These are phyloP conservation scores for Coprinopsis sp. DNA, from an alignment of 768 basidiomycete genomes.

Conservation along the genomic window DNA sequence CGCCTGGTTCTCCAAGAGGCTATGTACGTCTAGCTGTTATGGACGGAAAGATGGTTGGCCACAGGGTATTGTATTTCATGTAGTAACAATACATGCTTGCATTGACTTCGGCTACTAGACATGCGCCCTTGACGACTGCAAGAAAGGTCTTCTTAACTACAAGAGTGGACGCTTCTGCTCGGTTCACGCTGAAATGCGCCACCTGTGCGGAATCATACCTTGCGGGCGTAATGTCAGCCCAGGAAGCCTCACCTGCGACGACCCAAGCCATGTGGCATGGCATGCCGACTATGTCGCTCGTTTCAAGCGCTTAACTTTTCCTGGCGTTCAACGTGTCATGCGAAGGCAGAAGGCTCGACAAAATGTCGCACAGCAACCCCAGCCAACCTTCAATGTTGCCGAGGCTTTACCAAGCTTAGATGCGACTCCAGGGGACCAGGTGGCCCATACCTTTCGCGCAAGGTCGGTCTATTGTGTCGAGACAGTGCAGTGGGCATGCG, in stretches of 20 bases:
- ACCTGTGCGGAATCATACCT: conserved; percentile 20
- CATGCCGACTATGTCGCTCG: conserved; percentile 10
- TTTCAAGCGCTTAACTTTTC: conserved; percentile 19
- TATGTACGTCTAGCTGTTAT: conserved; percentile 26
- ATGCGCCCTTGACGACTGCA: conserved; percentile 19
- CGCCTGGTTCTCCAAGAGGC: conserved; percentile 5
- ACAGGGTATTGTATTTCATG: conserved; percentile 12
- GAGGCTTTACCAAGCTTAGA: conserved; percentile 7
- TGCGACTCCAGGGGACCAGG: conserved; percentile 7
- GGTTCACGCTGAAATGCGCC: conserved; percentile 13
- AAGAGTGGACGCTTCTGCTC: conserved; percentile 27
- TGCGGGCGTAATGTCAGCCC: conserved; percentile 13
- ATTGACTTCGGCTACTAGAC: conserved; percentile 18
- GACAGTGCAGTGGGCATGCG: conserved; percentile 23
- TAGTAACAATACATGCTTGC: background rate
- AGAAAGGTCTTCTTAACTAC: conserved; percentile 20
- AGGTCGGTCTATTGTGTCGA: conserved; percentile 13
- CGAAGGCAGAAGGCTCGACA: conserved; percentile 14
- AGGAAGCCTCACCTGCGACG: conserved; percentile 15
- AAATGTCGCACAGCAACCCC: background rate
- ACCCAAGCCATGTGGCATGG: conserved; percentile 15
- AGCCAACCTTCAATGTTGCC: background rate
- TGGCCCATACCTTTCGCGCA: conserved; percentile 9
- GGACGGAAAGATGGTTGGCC: conserved; percentile 26
- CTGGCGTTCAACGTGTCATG: conserved; percentile 23